phyloP scores from a whole-genome alignment of 768 basidiomycete genomes.

The Termitomyces sp. region DNA sequence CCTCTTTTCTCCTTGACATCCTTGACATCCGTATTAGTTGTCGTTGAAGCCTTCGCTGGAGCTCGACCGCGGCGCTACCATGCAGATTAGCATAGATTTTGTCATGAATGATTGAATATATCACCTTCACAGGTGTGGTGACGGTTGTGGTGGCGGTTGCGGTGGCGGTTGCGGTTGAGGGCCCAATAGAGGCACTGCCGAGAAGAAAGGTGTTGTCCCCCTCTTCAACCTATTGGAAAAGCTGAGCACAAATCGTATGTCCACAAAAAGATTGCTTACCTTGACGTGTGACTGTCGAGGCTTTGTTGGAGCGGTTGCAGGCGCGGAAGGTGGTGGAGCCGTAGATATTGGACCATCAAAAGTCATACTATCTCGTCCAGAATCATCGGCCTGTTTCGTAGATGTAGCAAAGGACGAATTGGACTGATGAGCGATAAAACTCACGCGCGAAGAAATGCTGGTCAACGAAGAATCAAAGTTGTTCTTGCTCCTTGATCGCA shows the following conservation, averaged over 20 bases:
- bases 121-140: constrained; percentile 16
- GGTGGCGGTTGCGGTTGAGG: constrained; percentile 9
- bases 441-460: constrained; percentile 38
- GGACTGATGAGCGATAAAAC: neutral
- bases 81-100: neutral
- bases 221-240: constrained; percentile 31
- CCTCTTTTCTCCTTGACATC: constrained; percentile 34
- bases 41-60: constrained; percentile 24
- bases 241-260: neutral
- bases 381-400: constrained; percentile 23
- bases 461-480: constrained; percentile 33
- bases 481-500: constrained; percentile 44
- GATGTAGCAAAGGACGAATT: constrained; percentile 12
- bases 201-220: constrained; percentile 20
- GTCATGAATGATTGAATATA: neutral
- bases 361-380: constrained; percentile 18
- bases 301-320: constrained; percentile 16
- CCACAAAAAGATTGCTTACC: constrained; percentile 16
- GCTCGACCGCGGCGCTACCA: constrained; percentile 18
- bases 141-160: too few species aligned
- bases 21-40: constrained; percentile 17
- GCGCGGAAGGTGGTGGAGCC: constrained; percentile 8
- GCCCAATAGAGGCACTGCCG: constrained; percentile 7
- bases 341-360: constrained; percentile 16
- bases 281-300: constrained; percentile 31